These are phyloP conservation scores for Pseudomonodictys pantanalensis DNA, from an alignment of 495 filamentous ascomycete genomes.

Conservation along the genomic window DNA sequence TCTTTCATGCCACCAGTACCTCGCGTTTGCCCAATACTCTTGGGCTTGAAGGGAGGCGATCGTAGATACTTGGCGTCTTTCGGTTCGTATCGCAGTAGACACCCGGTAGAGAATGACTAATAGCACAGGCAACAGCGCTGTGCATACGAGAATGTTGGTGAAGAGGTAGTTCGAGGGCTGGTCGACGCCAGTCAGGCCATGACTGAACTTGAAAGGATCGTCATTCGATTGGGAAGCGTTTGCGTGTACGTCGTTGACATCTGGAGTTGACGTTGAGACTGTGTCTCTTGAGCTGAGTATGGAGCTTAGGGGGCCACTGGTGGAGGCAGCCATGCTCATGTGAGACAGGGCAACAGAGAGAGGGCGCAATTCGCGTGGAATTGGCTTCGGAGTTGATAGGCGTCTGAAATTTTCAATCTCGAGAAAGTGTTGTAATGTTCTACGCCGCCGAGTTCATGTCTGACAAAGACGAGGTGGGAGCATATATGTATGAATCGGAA, in stretches of 20 bases:
- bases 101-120: conserved; percentile 5
- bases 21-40: conserved; percentile 1
- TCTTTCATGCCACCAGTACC: neutral
- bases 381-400: too few species aligned
- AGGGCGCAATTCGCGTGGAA: too few species aligned
- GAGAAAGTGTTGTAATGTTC: too few species aligned
- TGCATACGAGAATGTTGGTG: conserved; percentile 9
- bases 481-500: too few species aligned
- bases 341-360: too few species aligned
- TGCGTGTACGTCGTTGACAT: conserved; percentile 2
- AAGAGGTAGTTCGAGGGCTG: conserved; percentile 18
- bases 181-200: conserved; percentile 20
- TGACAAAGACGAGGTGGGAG: too few species aligned
- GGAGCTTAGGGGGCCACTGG: too few species aligned
- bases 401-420: too few species aligned
- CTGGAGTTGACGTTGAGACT: too few species aligned
- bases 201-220: conserved; percentile 11
- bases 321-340: too few species aligned
- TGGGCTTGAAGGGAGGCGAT: neutral
- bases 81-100: neutral
- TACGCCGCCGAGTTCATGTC: too few species aligned
- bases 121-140: neutral
- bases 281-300: too few species aligned
- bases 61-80: neutral
- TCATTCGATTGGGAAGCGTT: neutral